phyloP scores from a whole-genome alignment of 495 filamentous ascomycete species.

The Durotheca rogersii region DNA sequence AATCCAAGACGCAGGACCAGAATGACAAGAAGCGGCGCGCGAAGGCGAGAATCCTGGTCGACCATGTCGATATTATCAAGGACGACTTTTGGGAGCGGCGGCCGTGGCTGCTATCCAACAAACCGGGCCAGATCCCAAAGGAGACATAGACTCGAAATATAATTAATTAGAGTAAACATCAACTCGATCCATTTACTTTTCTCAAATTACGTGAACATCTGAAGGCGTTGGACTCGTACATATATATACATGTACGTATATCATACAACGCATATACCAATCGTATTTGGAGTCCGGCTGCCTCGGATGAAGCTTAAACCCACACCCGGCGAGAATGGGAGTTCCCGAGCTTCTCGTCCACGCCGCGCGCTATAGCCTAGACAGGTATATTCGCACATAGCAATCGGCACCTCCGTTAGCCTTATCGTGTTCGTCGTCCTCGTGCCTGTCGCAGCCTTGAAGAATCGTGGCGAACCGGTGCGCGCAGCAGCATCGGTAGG shows the following conservation, averaged over 20 bases:
- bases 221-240: too few relatives aligned
- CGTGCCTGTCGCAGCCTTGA: not conserved
- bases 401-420: not conserved
- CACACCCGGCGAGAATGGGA: not conserved
- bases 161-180: slow-evolving; percentile 22
- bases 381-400: not conserved
- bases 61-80: slow-evolving; percentile 90
- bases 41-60: slow-evolving; percentile 74
- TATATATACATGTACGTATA: too few relatives aligned
- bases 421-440: not conserved
- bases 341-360: too few relatives aligned
- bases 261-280: not conserved
- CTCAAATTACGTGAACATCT: not conserved
- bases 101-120: slow-evolving; percentile 82
- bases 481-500: not conserved
- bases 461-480: not conserved
- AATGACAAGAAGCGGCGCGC: slow-evolving; percentile 71
- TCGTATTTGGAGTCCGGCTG: not conserved
- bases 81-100: slow-evolving; percentile 88
- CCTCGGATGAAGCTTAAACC: not conserved
- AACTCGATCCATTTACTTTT: slow-evolving; percentile 17
- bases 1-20: slow-evolving; percentile 74
- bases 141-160: slow-evolving; percentile 42
- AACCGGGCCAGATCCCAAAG: slow-evolving; percentile 65
- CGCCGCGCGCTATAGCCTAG: not conserved